Conservation (phyloP, 1,139 yeast species). For the Protomyces pachydermus region DNA sequence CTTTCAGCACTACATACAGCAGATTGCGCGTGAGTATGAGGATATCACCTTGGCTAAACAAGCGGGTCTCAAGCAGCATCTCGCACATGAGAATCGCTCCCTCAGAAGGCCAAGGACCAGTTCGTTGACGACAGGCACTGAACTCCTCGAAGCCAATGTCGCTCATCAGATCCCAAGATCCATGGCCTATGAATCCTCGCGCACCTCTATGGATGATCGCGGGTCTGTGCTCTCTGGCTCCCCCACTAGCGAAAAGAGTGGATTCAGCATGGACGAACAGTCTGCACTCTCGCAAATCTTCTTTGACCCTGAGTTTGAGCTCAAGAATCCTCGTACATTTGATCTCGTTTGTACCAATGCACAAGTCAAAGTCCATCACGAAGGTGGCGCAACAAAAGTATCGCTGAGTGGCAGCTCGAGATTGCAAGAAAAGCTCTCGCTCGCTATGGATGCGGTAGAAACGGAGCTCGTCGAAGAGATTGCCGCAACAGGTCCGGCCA, state of each 20-base stretch:
- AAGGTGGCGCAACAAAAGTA: conserved; percentile 32
- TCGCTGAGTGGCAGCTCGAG: conserved; percentile 44
- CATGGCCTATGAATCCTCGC: conserved; percentile 21
- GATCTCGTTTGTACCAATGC: conserved; percentile 61
- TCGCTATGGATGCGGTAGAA: conserved; percentile 81
- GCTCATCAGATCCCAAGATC: conserved; percentile 4
- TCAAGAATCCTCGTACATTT: conserved; percentile 85
- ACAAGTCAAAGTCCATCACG: conserved; percentile 40
- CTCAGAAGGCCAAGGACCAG: conserved; percentile 7
- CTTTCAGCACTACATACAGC: conserved; percentile 47
- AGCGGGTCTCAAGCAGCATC: conserved; percentile 16
- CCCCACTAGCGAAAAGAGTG: conserved; percentile 30
- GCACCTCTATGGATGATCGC: conserved; percentile 19
- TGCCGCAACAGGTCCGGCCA: conserved; percentile 74
- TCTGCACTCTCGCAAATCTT: conserved; percentile 48
- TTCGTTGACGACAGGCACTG: conserved; percentile 12
- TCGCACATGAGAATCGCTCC: conserved; percentile 2
- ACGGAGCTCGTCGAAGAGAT: conserved; percentile 74
- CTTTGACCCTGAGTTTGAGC: conserved; percentile 61
- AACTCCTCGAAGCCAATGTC: conserved; percentile 8
- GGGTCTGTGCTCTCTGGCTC: conserved; percentile 14
- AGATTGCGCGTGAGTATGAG: conserved; percentile 52
- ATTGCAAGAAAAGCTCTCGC: conserved; percentile 75
- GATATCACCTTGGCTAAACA: conserved; percentile 30
- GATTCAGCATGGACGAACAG: conserved; percentile 2